Base-by-base conservation (phyloP, 805 yeast genomes). In the Ogataea methanolica region DNA sequence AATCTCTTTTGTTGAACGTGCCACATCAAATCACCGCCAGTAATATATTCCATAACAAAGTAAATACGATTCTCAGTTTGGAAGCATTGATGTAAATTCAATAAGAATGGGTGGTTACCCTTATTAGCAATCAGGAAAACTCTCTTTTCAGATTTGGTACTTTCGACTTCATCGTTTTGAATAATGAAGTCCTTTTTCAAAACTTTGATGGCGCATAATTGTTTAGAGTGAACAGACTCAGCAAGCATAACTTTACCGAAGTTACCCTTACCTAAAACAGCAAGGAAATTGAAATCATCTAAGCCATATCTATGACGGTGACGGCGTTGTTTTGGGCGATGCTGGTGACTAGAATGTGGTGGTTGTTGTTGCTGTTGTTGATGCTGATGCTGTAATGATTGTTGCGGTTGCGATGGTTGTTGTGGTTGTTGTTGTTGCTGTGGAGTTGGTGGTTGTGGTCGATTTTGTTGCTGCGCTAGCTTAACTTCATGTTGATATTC, bases 11-110 rank as follows among this genome's bases (percentile, higher is more conserved):
- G 88, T 68, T 94, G 99, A 59, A 94, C 95, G 66, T 94, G 99
- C 96, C 97, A 91, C 99, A 94, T 94, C 61, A 94, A 77, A 71
- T 94, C 99, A 66, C 99, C 99, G 49, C 99, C 99, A 19, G 95
- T 83, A 44, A 94, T 85, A 63, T 90, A 94, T 67, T 94, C 98
- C 99, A 94, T 94, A 15, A 96, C 99, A 70, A 94, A 94, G 67
- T 94, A 94, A 38, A 94, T 87, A 63, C 99, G 81, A 63, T 95
- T 94, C 57, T 94, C 99, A 0, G 99, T 94, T 70, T 94, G 99
- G 78, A 94, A 94, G 60, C 97, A 91, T 62, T 97, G 94, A 64
- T 84, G 92, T 52, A 94, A 72, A 59, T 90, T 90, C 57, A 94
- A 76, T 63, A 94, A 75, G 69, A 94, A 94, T 38, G 99, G 99